These are phyloP conservation scores for Albugo candida DNA, from an alignment of 352 stramenopile genomes.

Conservation along the genomic window DNA sequence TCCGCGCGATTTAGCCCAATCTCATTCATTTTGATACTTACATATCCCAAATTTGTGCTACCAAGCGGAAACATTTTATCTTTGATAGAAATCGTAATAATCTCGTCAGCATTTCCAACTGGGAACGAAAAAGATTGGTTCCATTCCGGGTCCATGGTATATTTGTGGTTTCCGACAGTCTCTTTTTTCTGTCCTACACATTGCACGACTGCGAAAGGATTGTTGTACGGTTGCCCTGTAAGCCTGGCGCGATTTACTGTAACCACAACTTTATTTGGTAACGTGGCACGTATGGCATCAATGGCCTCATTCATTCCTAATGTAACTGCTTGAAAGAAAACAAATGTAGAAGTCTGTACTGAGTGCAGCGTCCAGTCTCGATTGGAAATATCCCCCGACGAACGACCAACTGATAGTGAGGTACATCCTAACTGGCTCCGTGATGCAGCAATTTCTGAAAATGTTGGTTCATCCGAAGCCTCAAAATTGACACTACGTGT, in stretches of 20 bases:
- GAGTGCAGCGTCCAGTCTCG: constrained; percentile 70
- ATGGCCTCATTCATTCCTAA: constrained; percentile 60
- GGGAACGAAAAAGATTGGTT: constrained; percentile 81
- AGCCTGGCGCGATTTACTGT: constrained; percentile 67
- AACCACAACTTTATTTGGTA: constrained; percentile 76
- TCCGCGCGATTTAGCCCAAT: constrained; percentile 59
- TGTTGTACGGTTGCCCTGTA: constrained; percentile 75
- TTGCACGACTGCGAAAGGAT: constrained; percentile 58
- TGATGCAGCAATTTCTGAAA: constrained; percentile 53
- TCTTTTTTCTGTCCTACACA: constrained; percentile 77
- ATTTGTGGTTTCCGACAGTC: constrained; percentile 69
- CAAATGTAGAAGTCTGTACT: constrained; percentile 72
- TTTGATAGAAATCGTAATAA: constrained; percentile 36
- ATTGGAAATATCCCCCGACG: constrained; percentile 43
- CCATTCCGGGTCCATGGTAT: constrained; percentile 81
- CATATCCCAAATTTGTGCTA: constrained; percentile 41
- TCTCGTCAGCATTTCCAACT: constrained; percentile 48
- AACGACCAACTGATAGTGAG: constrained; percentile 59
- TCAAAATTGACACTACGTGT: constrained; percentile 74
- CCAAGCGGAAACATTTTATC: constrained; percentile 32
- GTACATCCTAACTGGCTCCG: constrained; percentile 50
- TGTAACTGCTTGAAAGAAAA: constrained; percentile 62
- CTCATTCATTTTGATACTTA: constrained; percentile 57
- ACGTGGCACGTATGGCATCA: constrained; percentile 56
- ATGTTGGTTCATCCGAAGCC: constrained; percentile 67